These are phyloP conservation scores for Pythium sp. DNA, from an alignment of 352 stramenopile genomes.

Conservation along the genomic window DNA sequence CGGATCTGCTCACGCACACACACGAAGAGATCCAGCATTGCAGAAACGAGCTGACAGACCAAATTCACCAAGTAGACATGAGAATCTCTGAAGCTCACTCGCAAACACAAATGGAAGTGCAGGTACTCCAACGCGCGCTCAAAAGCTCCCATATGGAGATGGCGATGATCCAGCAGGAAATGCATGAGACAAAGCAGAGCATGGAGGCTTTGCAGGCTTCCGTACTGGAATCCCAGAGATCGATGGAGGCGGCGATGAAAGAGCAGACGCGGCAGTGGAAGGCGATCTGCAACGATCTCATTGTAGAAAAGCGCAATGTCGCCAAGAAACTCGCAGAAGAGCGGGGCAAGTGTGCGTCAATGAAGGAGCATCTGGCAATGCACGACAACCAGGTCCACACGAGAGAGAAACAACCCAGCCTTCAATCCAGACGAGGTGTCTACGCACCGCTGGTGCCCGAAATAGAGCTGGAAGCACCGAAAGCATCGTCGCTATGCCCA, in stretches of 20 bases:
- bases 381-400: conserved; percentile 12
- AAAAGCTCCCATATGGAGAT: conserved; percentile 24
- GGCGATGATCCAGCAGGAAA: conserved; percentile 28
- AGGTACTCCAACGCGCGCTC: conserved; percentile 21
- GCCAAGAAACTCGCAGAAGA: conserved; percentile 45
- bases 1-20: conserved; percentile 32
- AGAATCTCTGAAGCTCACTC: conserved; percentile 10
- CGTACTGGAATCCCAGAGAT: conserved; percentile 23
- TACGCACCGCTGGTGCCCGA: not conserved
- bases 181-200: conserved; percentile 21
- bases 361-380: conserved; percentile 36
- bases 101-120: conserved; percentile 20
- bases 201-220: conserved; percentile 25
- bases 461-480: not conserved
- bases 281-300: conserved; percentile 39
- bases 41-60: conserved; percentile 18
- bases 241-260: conserved; percentile 34
- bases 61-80: conserved; percentile 23
- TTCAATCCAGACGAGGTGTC: not conserved
- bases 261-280: conserved; percentile 42
- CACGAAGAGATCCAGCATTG: conserved; percentile 31
- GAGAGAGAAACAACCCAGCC: not conserved
- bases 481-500: not conserved
- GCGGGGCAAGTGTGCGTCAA: conserved; percentile 36
- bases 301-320: conserved; percentile 40